A percentile compares a stretch with the other conserved stretches of the same genome.
Conservation (phyloP, 2,329 filamentous ascomycete genomes). For the Cladophialophora psammophila region DNA sequence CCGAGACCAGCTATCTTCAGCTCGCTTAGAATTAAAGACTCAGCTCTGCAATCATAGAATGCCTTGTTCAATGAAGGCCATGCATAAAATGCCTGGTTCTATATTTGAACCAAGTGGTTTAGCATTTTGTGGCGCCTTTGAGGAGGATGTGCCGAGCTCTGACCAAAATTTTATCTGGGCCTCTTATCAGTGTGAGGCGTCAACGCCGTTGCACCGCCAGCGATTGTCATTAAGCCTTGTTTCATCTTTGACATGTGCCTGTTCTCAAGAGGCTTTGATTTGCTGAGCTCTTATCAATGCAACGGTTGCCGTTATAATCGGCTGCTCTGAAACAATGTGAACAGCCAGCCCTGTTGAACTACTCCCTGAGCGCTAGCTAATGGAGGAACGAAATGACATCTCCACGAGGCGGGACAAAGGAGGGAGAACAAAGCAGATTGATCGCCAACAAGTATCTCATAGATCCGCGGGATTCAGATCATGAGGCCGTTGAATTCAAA, state of each 20-base stretch:
- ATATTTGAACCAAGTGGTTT: neutral
- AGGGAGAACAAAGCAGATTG: neutral
- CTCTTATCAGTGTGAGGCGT: conserved; percentile 23
- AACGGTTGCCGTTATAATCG: neutral
- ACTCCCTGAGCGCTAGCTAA: neutral
- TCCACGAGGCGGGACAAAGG: neutral
- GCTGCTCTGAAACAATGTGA: neutral
- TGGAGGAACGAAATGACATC: neutral
- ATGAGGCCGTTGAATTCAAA: neutral
- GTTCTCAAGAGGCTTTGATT: conserved; percentile 5
- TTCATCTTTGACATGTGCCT: conserved; percentile 26
- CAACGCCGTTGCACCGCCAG: conserved; percentile 5
- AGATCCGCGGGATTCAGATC: neutral
- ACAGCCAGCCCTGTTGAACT: neutral
- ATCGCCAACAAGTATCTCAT: neutral
- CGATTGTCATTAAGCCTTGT: conserved; percentile 13
- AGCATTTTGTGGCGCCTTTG: neutral
- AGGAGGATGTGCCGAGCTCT: neutral
- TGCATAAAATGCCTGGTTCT: neutral
- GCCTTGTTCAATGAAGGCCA: neutral
- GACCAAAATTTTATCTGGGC: neutral
- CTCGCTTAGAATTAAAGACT: neutral
- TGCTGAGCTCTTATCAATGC: conserved; percentile 14
- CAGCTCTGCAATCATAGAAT: neutral
- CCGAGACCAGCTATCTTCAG: neutral